Evolutionary conservation across 192 early-diverging fungal species (phyloP).

Genomic region (Coemansia erecta): DNA sequence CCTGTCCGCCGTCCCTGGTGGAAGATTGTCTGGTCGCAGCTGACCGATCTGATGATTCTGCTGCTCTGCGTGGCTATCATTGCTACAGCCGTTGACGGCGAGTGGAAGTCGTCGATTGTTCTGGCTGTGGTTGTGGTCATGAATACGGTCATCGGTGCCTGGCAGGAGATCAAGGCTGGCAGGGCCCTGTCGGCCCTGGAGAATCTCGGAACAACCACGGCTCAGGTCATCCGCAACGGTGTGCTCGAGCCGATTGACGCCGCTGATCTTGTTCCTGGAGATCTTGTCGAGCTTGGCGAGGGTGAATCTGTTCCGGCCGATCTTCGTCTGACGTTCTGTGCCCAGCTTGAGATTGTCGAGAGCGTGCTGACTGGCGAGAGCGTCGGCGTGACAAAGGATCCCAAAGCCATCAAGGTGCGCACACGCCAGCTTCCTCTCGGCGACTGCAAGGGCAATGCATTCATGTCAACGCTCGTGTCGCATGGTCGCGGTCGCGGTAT

Average conservation of each 20-base stretch:
- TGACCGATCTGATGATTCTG: constrained; percentile 94
- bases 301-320: constrained; percentile 90
- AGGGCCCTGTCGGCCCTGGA: constrained; percentile 88
- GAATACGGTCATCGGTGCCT: constrained; percentile 89
- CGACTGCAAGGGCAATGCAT: constrained; percentile 95
- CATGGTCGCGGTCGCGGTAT: constrained; percentile 89
- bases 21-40: constrained; percentile 82
- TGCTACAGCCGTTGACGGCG: constrained; percentile 79
- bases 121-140: constrained; percentile 80
- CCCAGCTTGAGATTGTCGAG: constrained; percentile 66
- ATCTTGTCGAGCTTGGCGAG: constrained; percentile 78
- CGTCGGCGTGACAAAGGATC: constrained; percentile 64
- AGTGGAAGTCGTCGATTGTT: constrained; percentile 78
- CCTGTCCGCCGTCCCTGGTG: constrained; percentile 70
- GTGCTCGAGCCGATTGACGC: constrained; percentile 73
- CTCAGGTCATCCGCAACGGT: constrained; percentile 77
- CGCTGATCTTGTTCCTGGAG: constrained; percentile 79
- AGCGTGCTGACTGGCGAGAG: constrained; percentile 74
- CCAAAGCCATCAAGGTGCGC: constrained; percentile 50
- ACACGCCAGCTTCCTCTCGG: constrained; percentile 64
- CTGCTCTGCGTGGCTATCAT: constrained; percentile 80
- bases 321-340: constrained; percentile 66
- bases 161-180: constrained; percentile 95
- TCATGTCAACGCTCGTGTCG: constrained; percentile 93
- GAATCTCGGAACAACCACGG: constrained; percentile 76